These are phyloP conservation scores for Wickerhamiella musiphila DNA, from an alignment of 805 yeast genomes.

Conservation along the genomic window DNA sequence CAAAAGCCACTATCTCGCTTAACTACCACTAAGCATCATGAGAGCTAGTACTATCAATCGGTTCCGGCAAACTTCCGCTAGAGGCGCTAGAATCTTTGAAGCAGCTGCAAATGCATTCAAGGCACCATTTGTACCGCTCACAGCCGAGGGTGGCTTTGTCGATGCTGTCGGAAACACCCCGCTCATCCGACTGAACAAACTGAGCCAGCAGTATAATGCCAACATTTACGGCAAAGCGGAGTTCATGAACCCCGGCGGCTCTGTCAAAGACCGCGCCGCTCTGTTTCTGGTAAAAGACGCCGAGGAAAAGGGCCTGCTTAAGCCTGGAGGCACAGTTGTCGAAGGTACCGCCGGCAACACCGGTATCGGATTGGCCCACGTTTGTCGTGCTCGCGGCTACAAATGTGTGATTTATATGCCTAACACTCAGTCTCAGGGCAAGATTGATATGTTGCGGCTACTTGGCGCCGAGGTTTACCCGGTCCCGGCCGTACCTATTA, in stretches of 20 bases:
- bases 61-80: no score
- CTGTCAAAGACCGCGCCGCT: conserved; percentile 85
- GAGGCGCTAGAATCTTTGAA: no score
- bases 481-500: conserved; percentile 72
- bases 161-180: conserved; percentile 94
- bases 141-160: conserved; percentile 48
- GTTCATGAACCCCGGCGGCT: conserved; percentile 86
- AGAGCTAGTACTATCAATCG: no score
- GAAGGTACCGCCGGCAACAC: conserved; percentile 95
- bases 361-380: conserved; percentile 77
- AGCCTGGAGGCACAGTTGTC: conserved; percentile 70
- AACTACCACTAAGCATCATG: no score
- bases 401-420: conserved; percentile 82
- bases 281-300: conserved; percentile 62
- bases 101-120: not conserved
- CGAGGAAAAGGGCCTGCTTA: conserved; percentile 37
- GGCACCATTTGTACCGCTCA: conserved; percentile 44
- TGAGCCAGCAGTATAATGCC: conserved; percentile 44
- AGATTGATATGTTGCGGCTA: conserved; percentile 53
- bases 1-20: no score
- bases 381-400: conserved; percentile 67
- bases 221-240: conserved; percentile 83
- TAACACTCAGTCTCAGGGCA: conserved; percentile 66
- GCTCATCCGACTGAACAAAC: conserved; percentile 38
- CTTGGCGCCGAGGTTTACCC: conserved; percentile 80